Percentiles rank a stretch among this genome's conserved stretches.
Evolutionary conservation across 2,329 filamentous ascomycete genomes (phyloP).

Genomic region (Tolypocladium tropicale): DNA sequence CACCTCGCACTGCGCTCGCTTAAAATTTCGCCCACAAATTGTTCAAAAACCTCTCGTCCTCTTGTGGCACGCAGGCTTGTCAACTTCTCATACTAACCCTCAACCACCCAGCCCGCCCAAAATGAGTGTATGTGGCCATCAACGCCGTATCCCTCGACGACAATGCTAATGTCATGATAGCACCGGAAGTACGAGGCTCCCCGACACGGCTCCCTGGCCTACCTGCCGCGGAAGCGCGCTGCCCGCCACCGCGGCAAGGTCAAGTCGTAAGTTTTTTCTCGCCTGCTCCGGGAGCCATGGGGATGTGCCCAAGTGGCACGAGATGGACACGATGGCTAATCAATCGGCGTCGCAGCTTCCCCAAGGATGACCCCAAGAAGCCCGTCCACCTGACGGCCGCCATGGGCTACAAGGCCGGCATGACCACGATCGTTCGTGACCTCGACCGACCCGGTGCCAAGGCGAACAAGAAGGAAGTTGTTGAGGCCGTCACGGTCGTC

Average conservation of each 20-base stretch:
- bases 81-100: constrained; percentile 25
- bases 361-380: constrained; percentile 99
- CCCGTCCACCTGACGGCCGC: constrained; percentile 95
- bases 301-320: neutral
- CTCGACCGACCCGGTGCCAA: constrained; percentile 98
- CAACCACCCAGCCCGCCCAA: constrained; percentile 26
- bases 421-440: constrained; percentile 99
- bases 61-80: constrained; percentile 20
- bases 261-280: constrained; percentile 69
- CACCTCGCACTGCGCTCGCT: constrained; percentile 19
- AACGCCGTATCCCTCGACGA: neutral
- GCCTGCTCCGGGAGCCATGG: neutral
- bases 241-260: constrained; percentile 93
- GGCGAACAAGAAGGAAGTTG: constrained; percentile 98
- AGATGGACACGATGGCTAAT: constrained; percentile 13
- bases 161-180: constrained; percentile 16
- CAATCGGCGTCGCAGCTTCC: constrained; percentile 58
- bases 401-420: constrained; percentile 99
- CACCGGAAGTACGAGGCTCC: constrained; percentile 68
- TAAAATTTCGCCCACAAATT: constrained; percentile 29
- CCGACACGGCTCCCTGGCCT: constrained; percentile 88
- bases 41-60: constrained; percentile 14
- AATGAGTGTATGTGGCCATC: constrained; percentile 28
- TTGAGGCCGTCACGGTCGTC: constrained; percentile 80
- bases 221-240: constrained; percentile 83